phyloP scores from a whole-genome alignment of 768 basidiomycete genomes.

The Tricholoma matsutake region DNA sequence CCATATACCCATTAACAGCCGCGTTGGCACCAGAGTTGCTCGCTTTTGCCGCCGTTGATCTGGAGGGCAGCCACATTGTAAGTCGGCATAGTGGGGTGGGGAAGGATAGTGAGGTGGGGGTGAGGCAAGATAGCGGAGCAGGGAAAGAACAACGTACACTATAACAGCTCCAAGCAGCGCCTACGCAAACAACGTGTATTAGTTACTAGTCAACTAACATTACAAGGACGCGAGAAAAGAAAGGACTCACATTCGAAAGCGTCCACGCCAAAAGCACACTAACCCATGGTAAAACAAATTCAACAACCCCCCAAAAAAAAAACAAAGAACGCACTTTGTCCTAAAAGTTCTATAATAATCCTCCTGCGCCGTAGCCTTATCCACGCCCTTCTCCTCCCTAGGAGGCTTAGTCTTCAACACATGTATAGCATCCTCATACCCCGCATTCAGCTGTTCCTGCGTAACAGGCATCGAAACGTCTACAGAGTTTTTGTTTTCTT shows the following conservation, averaged over 20 bases:
- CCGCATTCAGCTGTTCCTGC: slow-evolving; percentile 84
- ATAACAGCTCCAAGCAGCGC: slow-evolving; percentile 73
- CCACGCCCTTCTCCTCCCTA: slow-evolving; percentile 61
- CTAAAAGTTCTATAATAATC: slow-evolving; percentile 89
- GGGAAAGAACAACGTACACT: no score
- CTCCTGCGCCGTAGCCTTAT: slow-evolving; percentile 64
- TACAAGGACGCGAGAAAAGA: no score
- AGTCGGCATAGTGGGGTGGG: no score
- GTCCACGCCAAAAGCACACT: not conserved
- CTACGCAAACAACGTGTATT: slow-evolving; percentile 24
- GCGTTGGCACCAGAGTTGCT: slow-evolving; percentile 41
- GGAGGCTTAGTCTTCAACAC: slow-evolving; percentile 77
- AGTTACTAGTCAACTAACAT: no score
- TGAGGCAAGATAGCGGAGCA: no score
- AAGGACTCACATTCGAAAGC: not conserved
- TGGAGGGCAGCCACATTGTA: slow-evolving; percentile 10
- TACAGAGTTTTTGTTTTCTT: slow-evolving; percentile 66
- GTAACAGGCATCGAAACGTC: slow-evolving; percentile 84
- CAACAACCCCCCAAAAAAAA: not conserved
- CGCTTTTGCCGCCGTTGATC: slow-evolving; percentile 50
- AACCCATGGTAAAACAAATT: slow-evolving; percentile 11
- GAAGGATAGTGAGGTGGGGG: no score
- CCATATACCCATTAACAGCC: slow-evolving; percentile 83
- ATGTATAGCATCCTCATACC: slow-evolving; percentile 89
- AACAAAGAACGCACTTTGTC: slow-evolving; percentile 62